Base-by-base conservation (phyloP, 257 asterid genomes). In the Capsicum baccatum region DNA sequence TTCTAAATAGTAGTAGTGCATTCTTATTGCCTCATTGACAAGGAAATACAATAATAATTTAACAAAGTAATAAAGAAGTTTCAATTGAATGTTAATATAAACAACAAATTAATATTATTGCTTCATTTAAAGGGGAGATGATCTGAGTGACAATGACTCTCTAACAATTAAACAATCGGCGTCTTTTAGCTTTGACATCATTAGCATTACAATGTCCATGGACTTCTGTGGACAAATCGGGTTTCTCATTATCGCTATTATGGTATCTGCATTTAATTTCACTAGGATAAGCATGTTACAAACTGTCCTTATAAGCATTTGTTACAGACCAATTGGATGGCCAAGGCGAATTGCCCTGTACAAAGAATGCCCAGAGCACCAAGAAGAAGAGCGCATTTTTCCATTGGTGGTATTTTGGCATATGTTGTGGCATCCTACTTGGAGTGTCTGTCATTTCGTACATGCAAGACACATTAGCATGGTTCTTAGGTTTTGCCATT, bases 391-490 rank as follows among this genome's bases (percentile, higher is more conserved):
- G 95, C 50, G 19, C 82, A 78, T 97, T 97, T 56, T 97, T 95
- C 88, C 98, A 97, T 7, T 92, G 98, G 94, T 97, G 98, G 98
- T 97, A 97, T 79, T 95, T 91, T 33, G 99, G 99, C 0, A 85
- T 97, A 10, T 97, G 99, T 54, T 91, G 95, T 21, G 99, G 99
- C 66, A 92, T 97, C 86, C 91, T 97, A 6, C 70, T 94, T 6
- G 99, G 99, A 4, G 92, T 94, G 33, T 91, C 98, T 0, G 83
- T 91, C 79, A 89, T 93, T 96, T 93, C 99, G 1, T 97, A 94
- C 9, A 89, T 97, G 35, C 99, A 97, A 44, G 99, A 97, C 59
- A 92, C 87, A 0, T 59, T 92, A 0, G 99, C 99, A 3, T 95
- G 99, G 99, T 98, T 97, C 7, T 57, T 95, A 0, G 99, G 99